phyloP scores from a whole-genome alignment of 2,329 filamentous ascomycete genomes.

The Myriangium duriaei region DNA sequence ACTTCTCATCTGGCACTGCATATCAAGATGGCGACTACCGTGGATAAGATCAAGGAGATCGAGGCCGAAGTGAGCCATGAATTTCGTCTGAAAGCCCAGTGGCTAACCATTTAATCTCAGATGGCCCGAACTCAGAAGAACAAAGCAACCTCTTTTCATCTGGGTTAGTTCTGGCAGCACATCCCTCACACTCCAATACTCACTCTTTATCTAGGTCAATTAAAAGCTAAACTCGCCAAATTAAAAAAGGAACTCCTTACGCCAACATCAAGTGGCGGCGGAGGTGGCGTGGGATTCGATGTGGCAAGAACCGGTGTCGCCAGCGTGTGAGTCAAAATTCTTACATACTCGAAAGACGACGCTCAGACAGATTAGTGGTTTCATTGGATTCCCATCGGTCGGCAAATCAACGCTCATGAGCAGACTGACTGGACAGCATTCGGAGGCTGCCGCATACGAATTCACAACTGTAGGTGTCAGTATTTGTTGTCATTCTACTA shows the following conservation, averaged over 20 bases:
- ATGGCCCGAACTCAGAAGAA: slow-evolving; percentile 98
- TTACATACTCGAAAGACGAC: background rate
- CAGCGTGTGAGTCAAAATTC: slow-evolving; percentile 49
- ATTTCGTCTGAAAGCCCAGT: slow-evolving; percentile 13
- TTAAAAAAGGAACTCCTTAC: slow-evolving; percentile 91
- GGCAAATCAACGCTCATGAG: slow-evolving; percentile 98
- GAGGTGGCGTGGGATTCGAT: slow-evolving; percentile 84
- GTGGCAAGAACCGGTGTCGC: slow-evolving; percentile 95
- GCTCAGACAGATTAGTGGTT: slow-evolving; percentile 40
- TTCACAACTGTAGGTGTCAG: slow-evolving; percentile 65
- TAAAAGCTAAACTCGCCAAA: slow-evolving; percentile 97
- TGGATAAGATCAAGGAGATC: slow-evolving; percentile 98
- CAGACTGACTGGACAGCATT: slow-evolving; percentile 86
- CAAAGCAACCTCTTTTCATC: slow-evolving; percentile 85
- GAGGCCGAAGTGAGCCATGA: slow-evolving; percentile 67
- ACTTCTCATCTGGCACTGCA: no score
- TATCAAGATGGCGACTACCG: slow-evolving; percentile 93
- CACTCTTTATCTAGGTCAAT: slow-evolving; percentile 44
- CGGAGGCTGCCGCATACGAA: slow-evolving; percentile 92
- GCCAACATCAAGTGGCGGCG: slow-evolving; percentile 64
- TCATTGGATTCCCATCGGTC: slow-evolving; percentile 96
- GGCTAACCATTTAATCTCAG: slow-evolving; percentile 32
- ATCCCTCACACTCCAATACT: slow-evolving; percentile 6
- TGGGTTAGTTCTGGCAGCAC: slow-evolving; percentile 43
- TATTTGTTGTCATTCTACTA: background rate